Evolutionary conservation across 2,329 filamentous ascomycete genomes (phyloP).

Genomic region (Alternaria rosae): DNA sequence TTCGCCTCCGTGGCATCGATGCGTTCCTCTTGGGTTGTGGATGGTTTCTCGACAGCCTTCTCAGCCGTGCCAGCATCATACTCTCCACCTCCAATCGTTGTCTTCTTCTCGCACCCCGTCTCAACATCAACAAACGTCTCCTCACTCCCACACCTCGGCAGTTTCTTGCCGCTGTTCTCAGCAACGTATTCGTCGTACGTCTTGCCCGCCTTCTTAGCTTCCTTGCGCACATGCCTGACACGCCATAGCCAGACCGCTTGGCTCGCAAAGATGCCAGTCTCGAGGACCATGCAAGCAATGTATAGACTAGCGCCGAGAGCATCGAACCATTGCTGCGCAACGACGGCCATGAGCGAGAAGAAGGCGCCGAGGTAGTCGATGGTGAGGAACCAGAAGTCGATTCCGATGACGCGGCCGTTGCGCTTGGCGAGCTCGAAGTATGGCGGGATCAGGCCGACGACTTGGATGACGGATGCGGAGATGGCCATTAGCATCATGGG

Average conservation of each 20-base stretch:
- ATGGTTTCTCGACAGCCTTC: not conserved
- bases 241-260: slow-evolving; percentile 67
- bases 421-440: slow-evolving; percentile 70
- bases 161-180: slow-evolving; percentile 32
- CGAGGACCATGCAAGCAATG: slow-evolving; percentile 64
- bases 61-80: not conserved
- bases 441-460: slow-evolving; percentile 64
- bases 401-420: slow-evolving; percentile 66
- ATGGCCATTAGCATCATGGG: slow-evolving; percentile 66
- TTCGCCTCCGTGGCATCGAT: not conserved
- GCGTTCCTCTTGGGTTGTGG: not conserved
- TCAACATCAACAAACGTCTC: slow-evolving; percentile 41
- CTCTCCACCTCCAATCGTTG: not conserved
- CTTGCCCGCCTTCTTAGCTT: slow-evolving; percentile 60
- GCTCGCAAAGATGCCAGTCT: slow-evolving; percentile 66
- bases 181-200: slow-evolving; percentile 63
- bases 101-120: slow-evolving; percentile 16
- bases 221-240: slow-evolving; percentile 60
- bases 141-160: slow-evolving; percentile 27
- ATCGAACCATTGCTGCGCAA: slow-evolving; percentile 68
- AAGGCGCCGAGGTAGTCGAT: slow-evolving; percentile 69
- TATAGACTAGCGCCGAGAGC: slow-evolving; percentile 67
- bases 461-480: slow-evolving; percentile 64
- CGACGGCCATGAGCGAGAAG: slow-evolving; percentile 69
- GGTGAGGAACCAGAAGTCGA: slow-evolving; percentile 65